These are phyloP conservation scores for Fraxinus ornus DNA, from an alignment of 305 asterid species.

Conservation along the genomic window DNA sequence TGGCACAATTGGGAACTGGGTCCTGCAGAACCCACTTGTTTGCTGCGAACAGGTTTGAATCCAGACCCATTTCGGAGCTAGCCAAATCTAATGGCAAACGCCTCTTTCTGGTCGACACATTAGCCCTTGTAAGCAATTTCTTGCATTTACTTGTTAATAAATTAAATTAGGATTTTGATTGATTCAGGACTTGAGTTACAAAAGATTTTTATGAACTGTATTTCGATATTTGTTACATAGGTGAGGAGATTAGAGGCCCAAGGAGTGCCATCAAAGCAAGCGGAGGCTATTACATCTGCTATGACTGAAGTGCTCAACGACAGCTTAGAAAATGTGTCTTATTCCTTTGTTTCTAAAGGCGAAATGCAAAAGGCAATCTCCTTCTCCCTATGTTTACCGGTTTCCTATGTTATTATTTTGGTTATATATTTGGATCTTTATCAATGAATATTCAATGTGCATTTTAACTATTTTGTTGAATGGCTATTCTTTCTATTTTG, in stretches of 20 bases:
- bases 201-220: background rate
- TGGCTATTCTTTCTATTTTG: slow-evolving; percentile 1
- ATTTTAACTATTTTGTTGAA: background rate
- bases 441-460: background rate
- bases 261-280: slow-evolving; percentile 79
- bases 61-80: slow-evolving; percentile 52
- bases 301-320: slow-evolving; percentile 73
- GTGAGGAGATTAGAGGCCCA: slow-evolving; percentile 81
- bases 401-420: background rate
- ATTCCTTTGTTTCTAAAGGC: slow-evolving; percentile 68
- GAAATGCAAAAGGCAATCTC: slow-evolving; percentile 66
- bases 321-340: slow-evolving; percentile 70
- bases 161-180: background rate
- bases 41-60: slow-evolving; percentile 24
- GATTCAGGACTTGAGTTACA: background rate
- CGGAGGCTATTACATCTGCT: slow-evolving; percentile 81
- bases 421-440: background rate
- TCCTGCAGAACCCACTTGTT: slow-evolving; percentile 24
- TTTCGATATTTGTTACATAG: slow-evolving; percentile 30
- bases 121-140: slow-evolving; percentile 45
- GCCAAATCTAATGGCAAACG: slow-evolving; percentile 45
- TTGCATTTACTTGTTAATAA: background rate
- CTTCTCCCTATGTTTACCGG: background rate
- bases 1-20: slow-evolving; percentile 35
- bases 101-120: slow-evolving; percentile 56